phyloP scores from a whole-genome alignment of 2,329 filamentous ascomycete species.

The Sporothrix inflata region DNA sequence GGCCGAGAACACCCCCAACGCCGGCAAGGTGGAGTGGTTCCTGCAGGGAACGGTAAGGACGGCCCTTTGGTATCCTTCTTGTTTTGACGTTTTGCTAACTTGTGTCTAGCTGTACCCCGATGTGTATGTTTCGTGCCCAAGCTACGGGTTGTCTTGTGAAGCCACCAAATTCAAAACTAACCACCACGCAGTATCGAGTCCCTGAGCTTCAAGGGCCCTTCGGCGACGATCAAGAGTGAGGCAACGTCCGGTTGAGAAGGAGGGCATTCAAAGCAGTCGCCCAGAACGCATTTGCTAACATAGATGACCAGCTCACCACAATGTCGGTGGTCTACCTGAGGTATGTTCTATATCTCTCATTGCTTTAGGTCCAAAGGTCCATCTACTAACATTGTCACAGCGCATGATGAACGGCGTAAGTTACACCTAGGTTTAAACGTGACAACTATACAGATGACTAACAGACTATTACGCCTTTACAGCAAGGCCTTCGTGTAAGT shows the following conservation, averaged over 20 bases:
- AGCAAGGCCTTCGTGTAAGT: constrained; percentile 31
- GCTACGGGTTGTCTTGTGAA: constrained; percentile 35
- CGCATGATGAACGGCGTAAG: constrained; percentile 43
- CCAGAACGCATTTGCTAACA: constrained; percentile 26
- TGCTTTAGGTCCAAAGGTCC: background rate
- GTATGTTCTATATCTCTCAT: background rate
- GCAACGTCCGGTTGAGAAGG: constrained; percentile 22
- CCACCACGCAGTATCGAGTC: constrained; percentile 48
- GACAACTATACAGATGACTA: background rate
- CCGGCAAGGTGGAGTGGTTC: constrained; percentile 82
- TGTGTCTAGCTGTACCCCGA: constrained; percentile 41
- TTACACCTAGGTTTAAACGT: constrained; percentile 4
- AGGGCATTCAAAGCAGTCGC: background rate
- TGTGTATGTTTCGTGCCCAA: constrained; percentile 34
- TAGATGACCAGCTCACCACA: constrained; percentile 46
- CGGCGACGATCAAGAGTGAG: constrained; percentile 52
- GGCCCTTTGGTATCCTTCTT: constrained; percentile 57
- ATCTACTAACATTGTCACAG: background rate
- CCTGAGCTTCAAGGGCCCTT: constrained; percentile 53
- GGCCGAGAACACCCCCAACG: constrained; percentile 66
- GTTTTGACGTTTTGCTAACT: background rate
- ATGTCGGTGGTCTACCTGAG: constrained; percentile 49
- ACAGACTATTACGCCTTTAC: background rate
- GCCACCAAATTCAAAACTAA: constrained; percentile 11
- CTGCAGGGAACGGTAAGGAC: constrained; percentile 70